Percentiles rank a stretch among this genome's conserved stretches.
These are phyloP conservation scores for Saccharum spontaneum DNA, from an alignment of 176 grass and related monocot species.

Conservation along the genomic window DNA sequence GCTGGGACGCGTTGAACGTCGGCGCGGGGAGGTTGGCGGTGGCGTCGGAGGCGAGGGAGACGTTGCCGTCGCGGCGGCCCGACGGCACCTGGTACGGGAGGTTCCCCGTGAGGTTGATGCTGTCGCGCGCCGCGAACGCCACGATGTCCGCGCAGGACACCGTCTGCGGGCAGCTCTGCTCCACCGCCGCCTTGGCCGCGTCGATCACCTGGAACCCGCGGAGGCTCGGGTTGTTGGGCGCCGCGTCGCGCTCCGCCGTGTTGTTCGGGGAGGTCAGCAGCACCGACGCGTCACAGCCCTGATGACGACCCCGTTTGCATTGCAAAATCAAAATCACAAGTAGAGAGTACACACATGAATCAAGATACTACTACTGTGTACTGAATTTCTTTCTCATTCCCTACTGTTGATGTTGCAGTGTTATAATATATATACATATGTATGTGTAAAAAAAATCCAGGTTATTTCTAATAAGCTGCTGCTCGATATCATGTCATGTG, in stretches of 20 bases:
- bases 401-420: no score
- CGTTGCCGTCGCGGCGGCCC: slow-evolving; percentile 56
- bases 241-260: slow-evolving; percentile 53
- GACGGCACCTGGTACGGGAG: slow-evolving; percentile 50
- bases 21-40: slow-evolving; percentile 39
- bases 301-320: no score
- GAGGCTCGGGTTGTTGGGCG: slow-evolving; percentile 59
- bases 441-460: no score
- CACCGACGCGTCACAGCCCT: slow-evolving; percentile 70
- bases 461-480: no score
- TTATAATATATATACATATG: no score
- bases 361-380: no score
- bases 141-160: slow-evolving; percentile 76
- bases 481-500: no score
- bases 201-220: slow-evolving; percentile 62
- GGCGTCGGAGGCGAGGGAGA: slow-evolving; percentile 38
- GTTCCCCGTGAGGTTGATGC: slow-evolving; percentile 52
- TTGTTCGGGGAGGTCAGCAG: slow-evolving; percentile 47
- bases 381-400: no score
- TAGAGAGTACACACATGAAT: no score
- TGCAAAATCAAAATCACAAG: no score
- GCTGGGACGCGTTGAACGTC: slow-evolving; percentile 30
- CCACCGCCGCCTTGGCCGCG: slow-evolving; percentile 53
- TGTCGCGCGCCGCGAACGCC: slow-evolving; percentile 64
- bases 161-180: slow-evolving; percentile 43